Evolutionary conservation across 805 yeast genomes (phyloP), one percentile per base, ranked within the genome.

Genomic region (Maudiozyma barnettii): DNA sequence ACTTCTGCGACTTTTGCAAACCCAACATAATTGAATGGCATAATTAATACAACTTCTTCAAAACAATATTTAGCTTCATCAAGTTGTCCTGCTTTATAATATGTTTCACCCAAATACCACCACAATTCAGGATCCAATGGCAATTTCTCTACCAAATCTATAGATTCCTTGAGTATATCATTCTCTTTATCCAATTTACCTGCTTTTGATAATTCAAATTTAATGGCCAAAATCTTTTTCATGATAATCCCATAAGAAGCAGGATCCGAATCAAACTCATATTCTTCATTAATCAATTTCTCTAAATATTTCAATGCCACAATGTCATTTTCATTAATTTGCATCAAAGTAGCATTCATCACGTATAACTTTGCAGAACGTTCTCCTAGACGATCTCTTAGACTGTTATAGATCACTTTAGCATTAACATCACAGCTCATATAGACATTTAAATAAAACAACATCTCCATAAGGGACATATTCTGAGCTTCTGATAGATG

Each of bases 111-210:
- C 47, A 89, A 69, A 63, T 86, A 95, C 43, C 79, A 72, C 95
- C 95, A 88, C 2, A 84, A 69, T 52, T 83, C 80, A 2, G 77
- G 69, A 63, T 93, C 98, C 19, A 81, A 62, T 1, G 97, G 96
- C 54, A 63, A 62, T 47, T 60, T 56, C 23, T 65, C 68, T 19
- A 57, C 47, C 19, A 65, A 42, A 10, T 52, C 46, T 20, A 56
- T 41, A 26, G 61, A 43, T 33, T 54, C 51, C 9, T 53, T 49
- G 6, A 49, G 18, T 8, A 48, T 47, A n/a, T 39, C 41, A 41
- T 52, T 46, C 41, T 57, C 58, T 14, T 48, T 50, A 16, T 52
- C 45, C 30, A 26, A 26, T 26, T 26, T 26, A 8, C 33, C 13
- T 4, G 43, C 19, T 14, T 19, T 21, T 6, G 48, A 22, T 14